Evolutionary conservation across 202 grass and related monocot species (phyloP), one percentile per base, ranked within the genome.

Genomic region (Bolboschoenoplectus hybrid): DNA sequence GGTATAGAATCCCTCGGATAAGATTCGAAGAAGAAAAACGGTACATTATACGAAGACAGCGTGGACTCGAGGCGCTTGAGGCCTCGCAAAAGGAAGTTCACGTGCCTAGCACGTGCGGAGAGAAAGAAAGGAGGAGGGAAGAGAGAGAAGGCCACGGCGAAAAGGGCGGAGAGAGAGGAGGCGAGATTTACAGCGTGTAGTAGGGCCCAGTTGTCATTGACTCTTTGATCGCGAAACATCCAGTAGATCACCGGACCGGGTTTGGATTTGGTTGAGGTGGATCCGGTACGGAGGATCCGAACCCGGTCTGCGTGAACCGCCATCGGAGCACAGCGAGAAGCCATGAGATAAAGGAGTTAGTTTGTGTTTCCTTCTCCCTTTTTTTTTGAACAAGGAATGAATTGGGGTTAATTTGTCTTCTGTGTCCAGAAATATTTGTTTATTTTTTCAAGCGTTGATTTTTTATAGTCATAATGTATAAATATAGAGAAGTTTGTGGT

Each of bases 191-290:
- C 92, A 2, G 95, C 95, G 87, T 95, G 92, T 65, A 97, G 83
- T 78, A 97, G 89, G 8, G 93, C 95, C 95, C 95, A 97, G 93
- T 97, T 97, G 88, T 97, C 93, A 60, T 82, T 82, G 47, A 84
- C 80, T 20, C 95, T 88, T 89, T 97, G 95, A 85, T 97, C 92
- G 83, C 95, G 95, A 80, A 95, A 92, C 93, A 95, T 97, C 93
- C 95, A 97, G 85, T 97, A 97, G 58, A 97, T 86, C 60, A 97
- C 95, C n/a, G 93, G 93, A 6, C 93, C 88, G 63, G 84, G 5
- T 41, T 41, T 38, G 69, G 82, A 6, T 82, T 35, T 41, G 41
- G 13, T 19, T 40, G 70, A 46, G 52, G 9, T 47, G 13, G 17
- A 83, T 26, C 92, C 89, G 0, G 84, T 57, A 6, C 67, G 85